Evolutionary conservation across 2,329 filamentous ascomycete genomes (phyloP).

Genomic region (Exophiala sp.): DNA sequence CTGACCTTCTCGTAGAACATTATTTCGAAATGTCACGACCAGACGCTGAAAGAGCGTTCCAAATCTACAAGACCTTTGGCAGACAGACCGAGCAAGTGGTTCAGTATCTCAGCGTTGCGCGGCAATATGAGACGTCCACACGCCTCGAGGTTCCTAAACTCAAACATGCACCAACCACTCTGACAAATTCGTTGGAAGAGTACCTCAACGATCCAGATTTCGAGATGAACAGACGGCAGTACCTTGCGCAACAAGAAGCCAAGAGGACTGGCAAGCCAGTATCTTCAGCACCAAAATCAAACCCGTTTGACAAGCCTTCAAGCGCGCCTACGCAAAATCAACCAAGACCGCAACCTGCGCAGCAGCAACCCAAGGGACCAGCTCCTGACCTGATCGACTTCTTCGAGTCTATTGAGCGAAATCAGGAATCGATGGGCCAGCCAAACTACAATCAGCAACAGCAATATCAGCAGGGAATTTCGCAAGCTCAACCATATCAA

Average conservation of each 20-base stretch:
- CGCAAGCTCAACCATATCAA: conserved; percentile 22
- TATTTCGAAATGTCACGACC: conserved; percentile 98
- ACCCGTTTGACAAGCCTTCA: conserved; percentile 32
- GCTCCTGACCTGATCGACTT: conserved; percentile 83
- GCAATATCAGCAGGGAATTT: conserved; percentile 17
- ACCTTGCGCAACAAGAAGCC: conserved; percentile 77
- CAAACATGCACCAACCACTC: conserved; percentile 91
- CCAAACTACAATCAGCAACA: conserved; percentile 38
- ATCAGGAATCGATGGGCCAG: conserved; percentile 67
- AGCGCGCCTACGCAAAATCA: conserved; percentile 26
- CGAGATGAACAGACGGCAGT: conserved; percentile 87
- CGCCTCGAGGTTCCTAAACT: conserved; percentile 92
- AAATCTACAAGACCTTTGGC: conserved; percentile 88
- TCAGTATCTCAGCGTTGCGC: conserved; percentile 78
- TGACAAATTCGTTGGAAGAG: conserved; percentile 86
- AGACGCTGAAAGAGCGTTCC: conserved; percentile 86
- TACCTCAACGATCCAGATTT: conserved; percentile 95
- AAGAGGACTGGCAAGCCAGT: conserved; percentile 43
- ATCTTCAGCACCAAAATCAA: conserved; percentile 21
- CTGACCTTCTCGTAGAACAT: conserved; percentile 59
- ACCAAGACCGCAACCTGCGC: conserved; percentile 26
- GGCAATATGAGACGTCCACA: conserved; percentile 88
- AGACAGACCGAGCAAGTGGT: conserved; percentile 91
- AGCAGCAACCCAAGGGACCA: conserved; percentile 36
- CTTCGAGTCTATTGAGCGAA: conserved; percentile 88